A percentile compares a stretch with the other conserved stretches of the same genome.
phyloP scores from a whole-genome alignment of 441 rosid species.

The Macaranga tanarius region DNA sequence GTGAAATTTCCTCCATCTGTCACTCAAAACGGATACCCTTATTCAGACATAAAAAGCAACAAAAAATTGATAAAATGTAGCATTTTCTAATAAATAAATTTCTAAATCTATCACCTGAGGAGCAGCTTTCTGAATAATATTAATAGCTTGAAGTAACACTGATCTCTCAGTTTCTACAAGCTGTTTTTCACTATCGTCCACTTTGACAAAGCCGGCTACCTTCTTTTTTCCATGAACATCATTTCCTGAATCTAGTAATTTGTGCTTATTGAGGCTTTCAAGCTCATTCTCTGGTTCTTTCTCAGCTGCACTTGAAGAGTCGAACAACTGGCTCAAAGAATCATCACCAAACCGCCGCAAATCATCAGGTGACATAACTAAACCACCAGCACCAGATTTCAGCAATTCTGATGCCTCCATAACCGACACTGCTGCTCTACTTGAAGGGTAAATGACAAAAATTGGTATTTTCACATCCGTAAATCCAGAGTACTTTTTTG shows the following conservation, averaged over 20 bases:
- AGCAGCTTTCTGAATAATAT: conserved; percentile 77
- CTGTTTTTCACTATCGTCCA: conserved; percentile 70
- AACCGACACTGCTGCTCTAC: conserved; percentile 24
- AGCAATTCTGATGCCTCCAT: conserved; percentile 39
- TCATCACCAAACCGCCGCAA: conserved; percentile 56
- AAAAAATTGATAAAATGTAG: conserved; percentile 18
- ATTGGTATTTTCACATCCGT: conserved; percentile 65
- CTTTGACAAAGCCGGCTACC: conserved; percentile 55
- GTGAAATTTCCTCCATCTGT: conserved; percentile 96
- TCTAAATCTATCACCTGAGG: conserved; percentile 74
- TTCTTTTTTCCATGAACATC: conserved; percentile 27
- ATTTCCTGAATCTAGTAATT: conserved; percentile 24
- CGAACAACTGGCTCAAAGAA: conserved; percentile 46
- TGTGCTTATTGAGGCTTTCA: conserved; percentile 25
- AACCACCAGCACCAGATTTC: conserved; percentile 69
- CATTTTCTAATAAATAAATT: conserved; percentile 40
- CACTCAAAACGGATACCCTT: conserved; percentile 34
- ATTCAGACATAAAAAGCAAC: conserved; percentile 37
- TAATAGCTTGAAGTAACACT: conserved; percentile 56
- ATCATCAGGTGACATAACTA: conserved; percentile 70
- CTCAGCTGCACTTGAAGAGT: conserved; percentile 28
- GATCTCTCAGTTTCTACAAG: conserved; percentile 69
- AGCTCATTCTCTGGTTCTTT: conserved; percentile 29
- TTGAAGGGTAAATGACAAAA: conserved; percentile 37
- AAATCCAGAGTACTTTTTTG: conserved; percentile 36